These are phyloP conservation scores for Calendula officinalis DNA, from an alignment of 129 eudicot species.

Conservation along the genomic window DNA sequence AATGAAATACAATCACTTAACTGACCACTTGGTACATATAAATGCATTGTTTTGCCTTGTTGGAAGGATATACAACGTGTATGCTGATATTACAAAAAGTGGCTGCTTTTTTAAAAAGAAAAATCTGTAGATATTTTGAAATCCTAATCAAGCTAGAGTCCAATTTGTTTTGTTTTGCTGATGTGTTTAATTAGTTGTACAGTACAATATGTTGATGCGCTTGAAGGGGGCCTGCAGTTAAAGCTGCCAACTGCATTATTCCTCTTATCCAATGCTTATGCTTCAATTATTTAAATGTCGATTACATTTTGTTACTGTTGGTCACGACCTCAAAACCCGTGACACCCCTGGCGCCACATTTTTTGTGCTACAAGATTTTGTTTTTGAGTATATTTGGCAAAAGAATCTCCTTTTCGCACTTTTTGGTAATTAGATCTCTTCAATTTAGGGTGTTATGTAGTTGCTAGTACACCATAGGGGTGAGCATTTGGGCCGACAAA, in stretches of 20 bases:
- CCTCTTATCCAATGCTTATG: neutral
- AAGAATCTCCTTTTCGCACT: no score
- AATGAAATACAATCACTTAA: neutral
- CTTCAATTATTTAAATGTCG: neutral
- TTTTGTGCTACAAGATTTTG: no score
- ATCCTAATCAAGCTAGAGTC: neutral
- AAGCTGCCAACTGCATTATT: neutral
- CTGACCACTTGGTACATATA: neutral
- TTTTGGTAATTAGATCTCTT: no score
- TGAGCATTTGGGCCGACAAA: no score
- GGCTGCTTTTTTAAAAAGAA: neutral
- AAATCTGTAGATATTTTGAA: constrained; percentile 9
- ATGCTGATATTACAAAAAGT: neutral
- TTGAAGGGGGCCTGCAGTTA: neutral
- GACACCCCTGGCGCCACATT: no score
- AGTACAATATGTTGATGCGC: neutral
- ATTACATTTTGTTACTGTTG: no score
- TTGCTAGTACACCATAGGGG: no score
- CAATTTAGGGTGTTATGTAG: no score
- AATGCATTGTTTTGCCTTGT: neutral
- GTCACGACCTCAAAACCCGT: no score
- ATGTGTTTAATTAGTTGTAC: neutral
- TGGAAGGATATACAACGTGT: neutral
- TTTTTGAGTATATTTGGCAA: no score
- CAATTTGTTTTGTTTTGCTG: neutral